phyloP scores from a whole-genome alignment of 108 stramenopile genomes.

The Discostella stelligeroides region DNA sequence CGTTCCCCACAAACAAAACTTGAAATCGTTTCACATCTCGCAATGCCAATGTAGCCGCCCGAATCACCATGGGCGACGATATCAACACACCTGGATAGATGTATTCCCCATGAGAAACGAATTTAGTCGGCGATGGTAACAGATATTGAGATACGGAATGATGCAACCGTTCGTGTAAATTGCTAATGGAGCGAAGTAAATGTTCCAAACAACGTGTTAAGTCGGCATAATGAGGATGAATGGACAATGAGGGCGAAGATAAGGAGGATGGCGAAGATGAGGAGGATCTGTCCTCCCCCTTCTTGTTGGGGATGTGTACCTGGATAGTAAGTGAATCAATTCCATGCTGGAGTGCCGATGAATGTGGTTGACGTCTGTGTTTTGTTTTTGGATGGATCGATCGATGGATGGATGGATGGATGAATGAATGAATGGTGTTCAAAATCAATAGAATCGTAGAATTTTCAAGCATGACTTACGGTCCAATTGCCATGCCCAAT shows the following conservation, averaged over 20 bases:
- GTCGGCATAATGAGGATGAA: conserved; percentile 53
- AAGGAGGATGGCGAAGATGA: too few species aligned
- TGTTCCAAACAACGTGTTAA: conserved; percentile 62
- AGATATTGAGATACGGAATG: conserved; percentile 80
- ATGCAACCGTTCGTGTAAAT: conserved; percentile 88
- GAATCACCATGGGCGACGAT: conserved; percentile 69
- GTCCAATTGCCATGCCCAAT: conserved; percentile 39
- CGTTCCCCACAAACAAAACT: conserved; percentile 37
- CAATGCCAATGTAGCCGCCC: conserved; percentile 62
- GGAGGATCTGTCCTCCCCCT: background rate
- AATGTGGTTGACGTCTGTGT: conserved; percentile 58
- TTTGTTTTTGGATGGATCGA: conserved; percentile 34
- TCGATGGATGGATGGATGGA: too few species aligned
- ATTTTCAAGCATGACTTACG: conserved; percentile 11
- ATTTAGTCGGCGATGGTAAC: conserved; percentile 66
- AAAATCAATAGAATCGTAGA: too few species aligned
- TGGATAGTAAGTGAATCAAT: conserved; percentile 83
- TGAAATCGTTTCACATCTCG: conserved; percentile 56
- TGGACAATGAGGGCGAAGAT: conserved; percentile 9
- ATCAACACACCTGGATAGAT: conserved; percentile 73
- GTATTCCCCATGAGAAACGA: conserved; percentile 88
- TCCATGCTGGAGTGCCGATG: conserved; percentile 69
- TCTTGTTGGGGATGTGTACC: conserved; percentile 30
- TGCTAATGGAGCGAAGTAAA: conserved; percentile 70
- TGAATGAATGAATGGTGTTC: too few species aligned